A percentile compares a stretch with the other conserved stretches of the same genome.
Evolutionary conservation across 805 yeast genomes (phyloP).

Genomic region (Nematodospora valgi): DNA sequence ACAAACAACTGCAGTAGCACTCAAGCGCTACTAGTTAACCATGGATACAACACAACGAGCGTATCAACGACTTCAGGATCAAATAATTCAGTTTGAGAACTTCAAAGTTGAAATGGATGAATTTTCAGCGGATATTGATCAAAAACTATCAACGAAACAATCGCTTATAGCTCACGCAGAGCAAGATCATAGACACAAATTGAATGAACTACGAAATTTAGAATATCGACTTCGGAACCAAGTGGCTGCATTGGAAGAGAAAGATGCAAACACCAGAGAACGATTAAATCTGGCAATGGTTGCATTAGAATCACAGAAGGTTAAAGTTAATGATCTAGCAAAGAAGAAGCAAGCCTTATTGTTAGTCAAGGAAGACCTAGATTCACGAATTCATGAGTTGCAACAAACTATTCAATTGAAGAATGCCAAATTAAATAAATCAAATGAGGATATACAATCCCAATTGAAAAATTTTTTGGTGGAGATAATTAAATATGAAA

Average conservation of each 20-base stretch:
- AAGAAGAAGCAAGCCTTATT: slow-evolving; percentile 32
- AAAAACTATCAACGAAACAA: slow-evolving; percentile 19
- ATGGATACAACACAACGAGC: slow-evolving; percentile 6
- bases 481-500: slow-evolving; percentile 51
- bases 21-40: too few species aligned
- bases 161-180: slow-evolving; percentile 27
- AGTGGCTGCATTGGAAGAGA: slow-evolving; percentile 24
- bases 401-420: slow-evolving; percentile 13
- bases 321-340: slow-evolving; percentile 31
- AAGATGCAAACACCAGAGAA: slow-evolving; percentile 22
- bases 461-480: slow-evolving; percentile 50
- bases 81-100: slow-evolving; percentile 3
- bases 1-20: too few species aligned
- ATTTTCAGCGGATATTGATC: slow-evolving; percentile 2
- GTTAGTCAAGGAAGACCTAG: slow-evolving; percentile 22
- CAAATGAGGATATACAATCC: slow-evolving; percentile 30
- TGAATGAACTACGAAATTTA: slow-evolving; percentile 29
- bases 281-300: slow-evolving; percentile 17
- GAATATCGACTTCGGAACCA: slow-evolving; percentile 27
- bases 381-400: slow-evolving; percentile 21
- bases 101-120: slow-evolving; percentile 1
- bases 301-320: slow-evolving; percentile 19
- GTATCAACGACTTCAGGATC: slow-evolving; percentile 3
- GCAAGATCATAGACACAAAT: slow-evolving; percentile 27
- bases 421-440: slow-evolving; percentile 18